Conservation (phyloP, 1,284 basidiomycete genomes). For the Melampsora larici-populina region DNA sequence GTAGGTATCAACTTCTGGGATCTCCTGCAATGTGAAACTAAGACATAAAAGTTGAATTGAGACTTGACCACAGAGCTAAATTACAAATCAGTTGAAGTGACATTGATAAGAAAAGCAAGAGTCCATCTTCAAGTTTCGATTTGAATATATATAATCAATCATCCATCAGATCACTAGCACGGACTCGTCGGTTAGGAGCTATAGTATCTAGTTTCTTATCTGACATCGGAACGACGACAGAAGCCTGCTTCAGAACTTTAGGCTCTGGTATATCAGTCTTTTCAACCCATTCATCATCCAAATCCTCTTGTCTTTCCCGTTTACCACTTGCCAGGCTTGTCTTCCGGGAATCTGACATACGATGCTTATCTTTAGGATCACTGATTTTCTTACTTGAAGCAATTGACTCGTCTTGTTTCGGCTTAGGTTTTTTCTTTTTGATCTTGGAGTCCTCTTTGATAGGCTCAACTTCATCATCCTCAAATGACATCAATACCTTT, state of each 20-base stretch:
- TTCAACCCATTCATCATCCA: slow-evolving; percentile 1
- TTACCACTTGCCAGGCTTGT: background rate
- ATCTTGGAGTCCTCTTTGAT: slow-evolving; percentile 13
- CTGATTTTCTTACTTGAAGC: no score
- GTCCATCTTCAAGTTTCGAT: background rate
- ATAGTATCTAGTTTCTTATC: background rate
- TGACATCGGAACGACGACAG: background rate
- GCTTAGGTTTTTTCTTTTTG: slow-evolving; percentile 24
- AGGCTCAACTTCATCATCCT: slow-evolving; percentile 24
- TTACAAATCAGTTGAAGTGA: no score
- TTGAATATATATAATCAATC: background rate
- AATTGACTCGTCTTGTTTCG: background rate
- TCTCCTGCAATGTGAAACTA: no score
- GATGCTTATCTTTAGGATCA: no score
- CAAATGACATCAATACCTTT: slow-evolving; percentile 39
- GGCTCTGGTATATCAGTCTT: background rate
- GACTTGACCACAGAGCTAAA: no score
- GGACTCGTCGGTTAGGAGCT: background rate
- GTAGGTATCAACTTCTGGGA: no score
- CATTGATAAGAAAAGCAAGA: no score
- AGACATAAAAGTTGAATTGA: no score
- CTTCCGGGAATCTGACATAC: background rate
- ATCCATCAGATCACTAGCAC: slow-evolving; percentile 4
- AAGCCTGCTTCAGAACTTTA: background rate
- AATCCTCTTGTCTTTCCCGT: background rate